Percentiles rank a stretch among this genome's conserved stretches.
Conservation (phyloP, 2,329 filamentous ascomycete genomes). For the Zymoseptoria crescenta region DNA sequence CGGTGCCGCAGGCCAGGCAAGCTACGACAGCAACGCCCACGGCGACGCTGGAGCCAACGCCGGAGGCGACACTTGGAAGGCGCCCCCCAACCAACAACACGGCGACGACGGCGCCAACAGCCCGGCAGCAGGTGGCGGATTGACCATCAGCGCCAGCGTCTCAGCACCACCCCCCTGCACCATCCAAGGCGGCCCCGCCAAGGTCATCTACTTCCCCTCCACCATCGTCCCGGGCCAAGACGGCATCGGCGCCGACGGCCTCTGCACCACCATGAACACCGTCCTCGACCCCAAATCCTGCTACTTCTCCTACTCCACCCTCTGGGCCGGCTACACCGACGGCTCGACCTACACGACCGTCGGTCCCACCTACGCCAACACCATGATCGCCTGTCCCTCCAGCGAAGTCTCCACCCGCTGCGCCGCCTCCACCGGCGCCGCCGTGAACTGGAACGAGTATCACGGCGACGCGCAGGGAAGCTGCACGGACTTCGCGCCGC, state of each 20-base stretch:
- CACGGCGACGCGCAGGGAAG: background rate
- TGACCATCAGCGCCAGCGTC: background rate
- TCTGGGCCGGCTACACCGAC: slow-evolving; percentile 9
- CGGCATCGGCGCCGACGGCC: background rate
- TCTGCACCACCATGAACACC: slow-evolving; percentile 2
- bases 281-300: slow-evolving; percentile 9
- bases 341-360: slow-evolving; percentile 6
- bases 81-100: background rate
- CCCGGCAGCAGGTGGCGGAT: background rate
- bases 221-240: background rate
- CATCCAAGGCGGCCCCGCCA: slow-evolving; percentile 19
- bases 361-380: slow-evolving; percentile 20
- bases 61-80: background rate
- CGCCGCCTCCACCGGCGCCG: background rate
- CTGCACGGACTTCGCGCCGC: slow-evolving; percentile 6
- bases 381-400: slow-evolving; percentile 18
- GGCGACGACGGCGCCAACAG: background rate
- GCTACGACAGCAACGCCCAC: slow-evolving; percentile 1
- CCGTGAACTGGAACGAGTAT: slow-evolving; percentile 1
- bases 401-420: slow-evolving; percentile 19
- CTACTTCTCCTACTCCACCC: slow-evolving; percentile 7
- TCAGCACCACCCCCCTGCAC: slow-evolving; percentile 13
- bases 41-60: slow-evolving; percentile 1
- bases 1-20: background rate
- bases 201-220: slow-evolving; percentile 20